Percentiles rank a stretch among this genome's conserved stretches.
Evolutionary conservation across 805 yeast genomes (phyloP).

Genomic region (Sugiyamaella qingdaonensis): DNA sequence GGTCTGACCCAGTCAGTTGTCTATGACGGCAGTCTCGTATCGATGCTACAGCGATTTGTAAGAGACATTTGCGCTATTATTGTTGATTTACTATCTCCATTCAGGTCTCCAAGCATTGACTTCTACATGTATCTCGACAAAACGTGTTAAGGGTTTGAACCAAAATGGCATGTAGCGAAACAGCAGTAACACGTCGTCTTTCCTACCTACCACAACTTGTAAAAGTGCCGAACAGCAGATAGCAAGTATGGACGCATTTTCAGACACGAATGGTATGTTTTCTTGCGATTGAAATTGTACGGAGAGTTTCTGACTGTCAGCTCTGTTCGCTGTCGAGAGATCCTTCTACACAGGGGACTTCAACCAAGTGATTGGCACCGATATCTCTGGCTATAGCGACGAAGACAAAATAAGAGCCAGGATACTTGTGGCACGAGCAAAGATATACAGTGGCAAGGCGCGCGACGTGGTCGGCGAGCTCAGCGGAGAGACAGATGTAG

Average conservation of each 20-base stretch:
- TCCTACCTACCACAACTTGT: too few species aligned
- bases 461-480: slow-evolving; percentile 29
- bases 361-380: slow-evolving; percentile 30
- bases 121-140: too few species aligned
- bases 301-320: slow-evolving; percentile 9
- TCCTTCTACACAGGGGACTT: slow-evolving; percentile 41
- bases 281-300: background rate
- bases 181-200: too few species aligned
- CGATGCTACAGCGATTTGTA: too few species aligned
- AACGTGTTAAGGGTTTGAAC: too few species aligned
- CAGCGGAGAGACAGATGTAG: slow-evolving; percentile 23
- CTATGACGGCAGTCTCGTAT: too few species aligned
- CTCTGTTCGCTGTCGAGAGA: slow-evolving; percentile 34
- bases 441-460: slow-evolving; percentile 33
- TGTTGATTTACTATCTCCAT: too few species aligned
- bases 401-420: slow-evolving; percentile 27
- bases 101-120: too few species aligned
- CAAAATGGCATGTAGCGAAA: too few species aligned
- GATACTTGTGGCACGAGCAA: slow-evolving; percentile 36
- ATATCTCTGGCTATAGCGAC: slow-evolving; percentile 24
- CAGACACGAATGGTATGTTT: slow-evolving; percentile 28
- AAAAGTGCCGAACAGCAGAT: background rate
- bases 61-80: too few species aligned
- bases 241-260: slow-evolving; percentile 25
- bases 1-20: too few species aligned